A percentile compares a stretch with the other conserved stretches of the same genome.
These are phyloP conservation scores for Trapa incisa DNA, from an alignment of 345 rosid species.

Conservation along the genomic window DNA sequence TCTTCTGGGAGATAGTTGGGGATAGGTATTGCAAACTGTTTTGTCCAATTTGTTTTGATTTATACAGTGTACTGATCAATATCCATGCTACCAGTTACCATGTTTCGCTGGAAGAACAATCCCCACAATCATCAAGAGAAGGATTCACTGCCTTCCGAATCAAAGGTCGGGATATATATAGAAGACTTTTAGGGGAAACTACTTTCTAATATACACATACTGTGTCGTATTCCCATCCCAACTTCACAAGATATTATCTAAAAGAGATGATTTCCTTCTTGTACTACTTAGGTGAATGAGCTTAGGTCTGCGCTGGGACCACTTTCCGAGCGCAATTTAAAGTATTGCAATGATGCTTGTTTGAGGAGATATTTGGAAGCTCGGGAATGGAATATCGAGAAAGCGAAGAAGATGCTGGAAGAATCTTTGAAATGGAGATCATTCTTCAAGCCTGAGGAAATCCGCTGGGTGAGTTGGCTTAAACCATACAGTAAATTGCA, in stretches of 20 bases:
- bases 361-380: constrained; percentile 85
- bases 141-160: constrained; percentile 27
- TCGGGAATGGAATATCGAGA: constrained; percentile 65
- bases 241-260: not conserved
- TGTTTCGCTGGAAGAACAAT: constrained; percentile 55
- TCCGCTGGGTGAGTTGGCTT: constrained; percentile 51
- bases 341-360: constrained; percentile 66
- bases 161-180: constrained; percentile 36
- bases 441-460: constrained; percentile 11
- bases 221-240: not conserved
- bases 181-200: not conserved
- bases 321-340: constrained; percentile 34
- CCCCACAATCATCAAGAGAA: constrained; percentile 37
- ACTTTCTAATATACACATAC: not conserved
- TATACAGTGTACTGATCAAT: not conserved
- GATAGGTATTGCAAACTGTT: too few relatives aligned
- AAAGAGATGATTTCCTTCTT: not conserved
- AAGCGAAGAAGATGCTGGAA: constrained; percentile 70
- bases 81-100: constrained; percentile 15
- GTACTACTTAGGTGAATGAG: constrained; percentile 40
- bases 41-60: not conserved
- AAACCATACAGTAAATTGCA: not conserved
- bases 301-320: constrained; percentile 45
- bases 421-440: constrained; percentile 83
- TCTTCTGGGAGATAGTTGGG: too few relatives aligned